A percentile compares a stretch with the other conserved stretches of the same genome.
These are phyloP conservation scores for Cucumis melo DNA, from an alignment of 306 rosid species.

Conservation along the genomic window DNA sequence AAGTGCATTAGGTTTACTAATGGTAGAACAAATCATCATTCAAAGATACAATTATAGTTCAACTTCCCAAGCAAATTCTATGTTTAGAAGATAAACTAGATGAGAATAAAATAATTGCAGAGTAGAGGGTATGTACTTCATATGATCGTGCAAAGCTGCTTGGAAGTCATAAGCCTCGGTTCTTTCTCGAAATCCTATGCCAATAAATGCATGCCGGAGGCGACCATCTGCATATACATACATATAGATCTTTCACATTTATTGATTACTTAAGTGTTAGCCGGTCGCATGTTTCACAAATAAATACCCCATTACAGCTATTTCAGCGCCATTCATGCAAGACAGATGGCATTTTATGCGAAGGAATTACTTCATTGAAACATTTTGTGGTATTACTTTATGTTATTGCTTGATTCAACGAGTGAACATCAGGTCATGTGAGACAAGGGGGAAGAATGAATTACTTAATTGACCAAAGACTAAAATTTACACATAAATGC, in stretches of 20 bases:
- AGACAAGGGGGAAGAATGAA: neutral
- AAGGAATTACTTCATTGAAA: neutral
- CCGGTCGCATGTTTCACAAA: neutral
- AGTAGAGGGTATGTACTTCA: conserved; percentile 49
- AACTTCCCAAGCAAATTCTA: neutral
- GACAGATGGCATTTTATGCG: neutral
- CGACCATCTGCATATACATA: conserved; percentile 50
- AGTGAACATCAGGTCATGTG: neutral
- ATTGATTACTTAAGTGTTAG: neutral
- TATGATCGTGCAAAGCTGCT: conserved; percentile 93
- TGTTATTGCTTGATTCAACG: neutral
- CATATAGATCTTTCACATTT: neutral
- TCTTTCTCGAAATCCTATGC: conserved; percentile 90
- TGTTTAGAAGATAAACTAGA: neutral
- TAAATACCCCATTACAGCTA: neutral
- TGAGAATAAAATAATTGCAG: conserved; percentile 6
- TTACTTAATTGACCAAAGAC: neutral
- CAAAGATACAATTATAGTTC: neutral
- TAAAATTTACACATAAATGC: neutral
- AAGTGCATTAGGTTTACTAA: neutral
- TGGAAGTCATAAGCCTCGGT: conserved; percentile 97
- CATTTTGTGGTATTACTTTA: neutral
- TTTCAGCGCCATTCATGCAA: neutral
- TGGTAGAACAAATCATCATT: neutral
- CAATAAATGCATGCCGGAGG: conserved; percentile 91